Percentiles rank a stretch among this genome's conserved stretches.
Evolutionary conservation across 441 rosid species (phyloP).

Genomic region (Corymbia calophylla): DNA sequence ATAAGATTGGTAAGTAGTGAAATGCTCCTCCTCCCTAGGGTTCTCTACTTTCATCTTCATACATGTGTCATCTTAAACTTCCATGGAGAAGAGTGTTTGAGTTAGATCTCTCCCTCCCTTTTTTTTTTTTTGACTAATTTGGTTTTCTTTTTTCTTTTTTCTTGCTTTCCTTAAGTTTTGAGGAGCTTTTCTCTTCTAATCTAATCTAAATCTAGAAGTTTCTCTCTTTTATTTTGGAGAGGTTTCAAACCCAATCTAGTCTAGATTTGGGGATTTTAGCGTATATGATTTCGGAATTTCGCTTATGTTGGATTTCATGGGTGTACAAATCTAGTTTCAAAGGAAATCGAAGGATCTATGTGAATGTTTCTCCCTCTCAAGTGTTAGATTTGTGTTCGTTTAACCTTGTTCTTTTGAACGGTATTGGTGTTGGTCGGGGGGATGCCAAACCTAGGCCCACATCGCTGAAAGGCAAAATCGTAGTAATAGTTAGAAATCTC

Average conservation of each 20-base stretch:
- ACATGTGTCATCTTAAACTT: accelerated
- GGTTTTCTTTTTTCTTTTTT: background rate
- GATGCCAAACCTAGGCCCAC: background rate
- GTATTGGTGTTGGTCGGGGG: background rate
- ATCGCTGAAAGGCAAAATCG: background rate
- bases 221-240: accelerated
- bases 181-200: background rate
- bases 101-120: background rate
- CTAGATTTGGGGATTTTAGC: background rate
- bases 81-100: background rate
- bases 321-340: background rate
- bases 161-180: background rate
- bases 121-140: too few species aligned
- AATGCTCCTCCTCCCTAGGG: background rate
- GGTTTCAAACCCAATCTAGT: background rate
- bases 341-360: background rate
- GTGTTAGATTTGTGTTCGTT: background rate
- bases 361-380: background rate
- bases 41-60: background rate
- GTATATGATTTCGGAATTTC: background rate
- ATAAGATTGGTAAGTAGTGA: background rate
- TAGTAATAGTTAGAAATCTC: background rate
- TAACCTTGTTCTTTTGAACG: background rate
- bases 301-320: background rate
- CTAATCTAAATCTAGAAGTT: background rate